Evolutionary conservation across 306 rosid genomes (phyloP).

Genomic region (Castanea mollissima): DNA sequence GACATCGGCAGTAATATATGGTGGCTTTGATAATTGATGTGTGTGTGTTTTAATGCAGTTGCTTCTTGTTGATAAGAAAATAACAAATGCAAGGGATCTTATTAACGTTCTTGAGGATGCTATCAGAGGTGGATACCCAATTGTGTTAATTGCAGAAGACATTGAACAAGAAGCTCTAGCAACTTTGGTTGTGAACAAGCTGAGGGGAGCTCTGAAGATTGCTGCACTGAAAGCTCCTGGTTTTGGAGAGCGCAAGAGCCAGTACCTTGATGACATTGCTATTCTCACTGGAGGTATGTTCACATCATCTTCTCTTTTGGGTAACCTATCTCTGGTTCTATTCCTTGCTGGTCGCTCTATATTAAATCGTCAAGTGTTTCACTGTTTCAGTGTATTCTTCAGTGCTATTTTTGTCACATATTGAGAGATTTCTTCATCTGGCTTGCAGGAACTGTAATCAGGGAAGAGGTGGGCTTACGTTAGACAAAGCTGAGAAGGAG

Average conservation of each 20-base stretch:
- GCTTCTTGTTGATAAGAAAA: constrained; percentile 96
- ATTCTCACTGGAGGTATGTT: constrained; percentile 82
- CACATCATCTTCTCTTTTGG: not conserved
- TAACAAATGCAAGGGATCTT: constrained; percentile 93
- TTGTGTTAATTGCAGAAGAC: constrained; percentile 83
- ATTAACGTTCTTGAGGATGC: constrained; percentile 90
- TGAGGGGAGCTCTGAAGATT: constrained; percentile 94
- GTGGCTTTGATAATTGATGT: not conserved
- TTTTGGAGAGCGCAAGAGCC: constrained; percentile 99
- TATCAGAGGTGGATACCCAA: constrained; percentile 83
- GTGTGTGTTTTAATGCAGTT: constrained; percentile 47
- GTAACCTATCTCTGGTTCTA: too few species aligned
- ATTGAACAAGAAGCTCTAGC: constrained; percentile 99
- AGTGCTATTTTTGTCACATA: not conserved
- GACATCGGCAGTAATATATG: not conserved
- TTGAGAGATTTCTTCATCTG: constrained; percentile 7
- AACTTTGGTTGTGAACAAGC: constrained; percentile 93
- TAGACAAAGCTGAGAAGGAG: constrained; percentile 92
- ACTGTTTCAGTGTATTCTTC: not conserved
- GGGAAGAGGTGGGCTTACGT: constrained; percentile 90
- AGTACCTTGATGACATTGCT: constrained; percentile 97
- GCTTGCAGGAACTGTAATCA: constrained; percentile 76
- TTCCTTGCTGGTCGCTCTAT: not conserved
- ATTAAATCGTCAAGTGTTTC: not conserved
- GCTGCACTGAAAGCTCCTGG: constrained; percentile 99